Evolutionary conservation across 2,329 filamentous ascomycete genomes (phyloP).

Genomic region (Pyrenochaeta sp.): DNA sequence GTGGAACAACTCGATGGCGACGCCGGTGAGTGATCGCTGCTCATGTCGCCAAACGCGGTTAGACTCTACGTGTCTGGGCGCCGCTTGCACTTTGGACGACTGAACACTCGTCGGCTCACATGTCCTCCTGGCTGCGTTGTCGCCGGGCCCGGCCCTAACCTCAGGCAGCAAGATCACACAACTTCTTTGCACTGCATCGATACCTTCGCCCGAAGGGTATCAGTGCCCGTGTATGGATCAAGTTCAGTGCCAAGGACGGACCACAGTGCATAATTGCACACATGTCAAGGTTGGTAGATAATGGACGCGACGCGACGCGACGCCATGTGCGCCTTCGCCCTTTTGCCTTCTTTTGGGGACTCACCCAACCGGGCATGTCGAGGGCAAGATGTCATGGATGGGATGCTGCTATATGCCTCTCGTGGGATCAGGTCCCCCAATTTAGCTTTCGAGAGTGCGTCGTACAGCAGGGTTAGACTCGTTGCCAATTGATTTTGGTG

Average conservation of each 20-base stretch:
- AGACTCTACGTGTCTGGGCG: background rate
- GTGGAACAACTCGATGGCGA: background rate
- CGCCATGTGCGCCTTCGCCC: conserved; percentile 1
- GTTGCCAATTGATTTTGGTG: background rate
- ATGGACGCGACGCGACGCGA: background rate
- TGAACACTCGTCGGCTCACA: background rate
- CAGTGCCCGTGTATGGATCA: background rate
- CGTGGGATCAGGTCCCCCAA: background rate
- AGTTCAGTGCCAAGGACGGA: background rate
- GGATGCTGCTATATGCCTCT: background rate
- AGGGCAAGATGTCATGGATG: background rate
- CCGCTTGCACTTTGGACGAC: background rate
- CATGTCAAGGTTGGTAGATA: background rate
- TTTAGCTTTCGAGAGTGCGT: background rate
- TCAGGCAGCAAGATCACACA: background rate
- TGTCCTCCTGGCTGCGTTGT: background rate
- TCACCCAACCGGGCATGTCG: background rate
- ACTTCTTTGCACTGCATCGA: background rate
- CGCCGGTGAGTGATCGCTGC: background rate
- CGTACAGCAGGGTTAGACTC: background rate
- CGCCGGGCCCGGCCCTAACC: background rate
- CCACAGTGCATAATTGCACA: background rate
- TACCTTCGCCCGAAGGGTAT: background rate
- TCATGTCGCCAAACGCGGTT: background rate
- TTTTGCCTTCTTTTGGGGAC: background rate